Percentiles rank a stretch among this genome's conserved stretches.
Evolutionary conservation across 2,329 filamentous ascomycete species (phyloP).

Genomic region (Cyanodermella asteris): DNA sequence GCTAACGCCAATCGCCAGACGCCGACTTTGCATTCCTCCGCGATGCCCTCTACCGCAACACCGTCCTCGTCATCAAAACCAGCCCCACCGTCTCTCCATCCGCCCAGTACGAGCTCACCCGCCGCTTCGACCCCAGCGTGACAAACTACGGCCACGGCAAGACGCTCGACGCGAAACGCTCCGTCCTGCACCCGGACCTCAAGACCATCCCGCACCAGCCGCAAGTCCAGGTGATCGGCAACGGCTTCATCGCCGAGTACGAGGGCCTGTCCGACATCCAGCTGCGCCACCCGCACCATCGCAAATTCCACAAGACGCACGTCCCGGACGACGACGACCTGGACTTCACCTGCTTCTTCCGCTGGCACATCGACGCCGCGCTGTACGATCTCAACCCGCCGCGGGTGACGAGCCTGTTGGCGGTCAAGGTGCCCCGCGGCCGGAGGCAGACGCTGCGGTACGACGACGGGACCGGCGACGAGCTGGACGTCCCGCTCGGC

Average conservation of each 20-base stretch:
- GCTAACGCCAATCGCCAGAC: slow-evolving; percentile 20
- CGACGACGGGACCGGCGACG: slow-evolving; percentile 47
- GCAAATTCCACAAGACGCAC: slow-evolving; percentile 46
- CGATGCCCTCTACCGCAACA: slow-evolving; percentile 43
- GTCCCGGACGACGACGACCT: slow-evolving; percentile 41
- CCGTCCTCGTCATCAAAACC: slow-evolving; percentile 49
- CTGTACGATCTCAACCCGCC: slow-evolving; percentile 56
- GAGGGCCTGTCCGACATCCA: slow-evolving; percentile 48
- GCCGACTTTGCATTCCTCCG: slow-evolving; percentile 42
- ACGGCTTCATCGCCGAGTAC: slow-evolving; percentile 46
- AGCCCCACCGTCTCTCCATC: slow-evolving; percentile 42
- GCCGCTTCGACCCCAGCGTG: slow-evolving; percentile 45
- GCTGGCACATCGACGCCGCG: slow-evolving; percentile 65
- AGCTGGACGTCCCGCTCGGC: slow-evolving; percentile 45
- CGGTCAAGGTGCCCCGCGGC: slow-evolving; percentile 48
- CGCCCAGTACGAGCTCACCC: slow-evolving; percentile 53
- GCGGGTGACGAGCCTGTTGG: slow-evolving; percentile 48
- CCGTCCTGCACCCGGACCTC: slow-evolving; percentile 53
- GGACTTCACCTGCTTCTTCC: slow-evolving; percentile 40
- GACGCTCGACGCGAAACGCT: slow-evolving; percentile 42
- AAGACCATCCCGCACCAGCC: slow-evolving; percentile 64
- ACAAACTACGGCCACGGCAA: slow-evolving; percentile 55
- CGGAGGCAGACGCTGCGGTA: slow-evolving; percentile 47
- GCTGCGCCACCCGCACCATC: slow-evolving; percentile 55
- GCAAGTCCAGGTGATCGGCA: slow-evolving; percentile 61